These are phyloP conservation scores for Kluyveromyces wickerhamii DNA, from an alignment of 805 yeast genomes.

Conservation along the genomic window DNA sequence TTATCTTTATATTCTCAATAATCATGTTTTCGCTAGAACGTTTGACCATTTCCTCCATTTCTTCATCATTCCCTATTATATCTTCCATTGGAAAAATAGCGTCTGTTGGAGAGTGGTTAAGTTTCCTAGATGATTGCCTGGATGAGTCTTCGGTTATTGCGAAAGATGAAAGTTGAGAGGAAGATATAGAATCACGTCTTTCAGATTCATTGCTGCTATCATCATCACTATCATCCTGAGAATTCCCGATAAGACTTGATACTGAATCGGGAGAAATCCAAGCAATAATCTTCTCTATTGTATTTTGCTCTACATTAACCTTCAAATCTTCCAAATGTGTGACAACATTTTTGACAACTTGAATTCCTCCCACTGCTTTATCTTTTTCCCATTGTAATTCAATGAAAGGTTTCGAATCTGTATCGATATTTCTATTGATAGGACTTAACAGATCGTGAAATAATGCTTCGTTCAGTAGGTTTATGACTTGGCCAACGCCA, in stretches of 20 bases:
- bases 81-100: constrained; percentile 2
- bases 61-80: constrained; percentile 6
- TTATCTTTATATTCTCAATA: constrained; percentile 48
- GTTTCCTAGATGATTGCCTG: constrained; percentile 4
- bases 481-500: constrained; percentile 59
- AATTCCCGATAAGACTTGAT: constrained; percentile 11
- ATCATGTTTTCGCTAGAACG: constrained; percentile 70
- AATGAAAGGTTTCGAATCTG: constrained; percentile 31
- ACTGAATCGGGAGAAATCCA: constrained; percentile 62
- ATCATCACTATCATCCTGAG: constrained; percentile 12
- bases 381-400: constrained; percentile 67
- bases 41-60: constrained; percentile 48
- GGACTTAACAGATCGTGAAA: constrained; percentile 71
- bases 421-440: constrained; percentile 18
- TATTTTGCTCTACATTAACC: constrained; percentile 62
- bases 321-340: constrained; percentile 58
- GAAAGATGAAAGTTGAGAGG: not conserved
- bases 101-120: not conserved
- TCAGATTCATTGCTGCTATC: constrained; percentile 5
- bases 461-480: constrained; percentile 45
- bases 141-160: constrained; percentile 5
- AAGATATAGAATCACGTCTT: not conserved
- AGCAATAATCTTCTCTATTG: constrained; percentile 52
- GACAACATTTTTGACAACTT: constrained; percentile 61
- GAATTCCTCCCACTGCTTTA: constrained; percentile 83